phyloP scores from a whole-genome alignment of 2,329 filamentous ascomycete species.

The Ceratocystis papillata region DNA sequence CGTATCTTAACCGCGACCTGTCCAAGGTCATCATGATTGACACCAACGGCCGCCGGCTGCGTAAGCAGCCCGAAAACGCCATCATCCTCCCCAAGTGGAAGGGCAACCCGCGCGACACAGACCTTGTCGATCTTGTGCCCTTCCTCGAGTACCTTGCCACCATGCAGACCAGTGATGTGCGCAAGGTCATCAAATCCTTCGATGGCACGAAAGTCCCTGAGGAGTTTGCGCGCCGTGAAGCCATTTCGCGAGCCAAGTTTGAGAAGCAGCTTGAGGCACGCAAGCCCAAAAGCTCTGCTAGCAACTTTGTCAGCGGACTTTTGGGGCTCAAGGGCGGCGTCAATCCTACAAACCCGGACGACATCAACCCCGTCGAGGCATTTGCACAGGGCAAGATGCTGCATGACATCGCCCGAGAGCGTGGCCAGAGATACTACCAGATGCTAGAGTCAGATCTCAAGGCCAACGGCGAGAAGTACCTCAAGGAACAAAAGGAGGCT shows the following conservation, averaged over 20 bases:
- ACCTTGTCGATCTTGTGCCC: conserved; percentile 78
- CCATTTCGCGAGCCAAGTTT: conserved; percentile 73
- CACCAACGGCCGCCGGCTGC: conserved; percentile 69
- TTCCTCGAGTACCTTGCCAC: conserved; percentile 96
- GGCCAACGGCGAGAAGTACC: conserved; percentile 88
- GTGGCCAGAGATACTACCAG: conserved; percentile 83
- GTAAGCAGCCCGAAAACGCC: conserved; percentile 90
- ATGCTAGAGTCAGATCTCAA: conserved; percentile 80
- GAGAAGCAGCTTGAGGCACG: conserved; percentile 64
- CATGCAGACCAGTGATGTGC: conserved; percentile 81
- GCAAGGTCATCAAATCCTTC: conserved; percentile 76
- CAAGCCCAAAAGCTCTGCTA: conserved; percentile 52
- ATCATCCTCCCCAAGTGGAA: conserved; percentile 86
- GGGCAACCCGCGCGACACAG: conserved; percentile 70
- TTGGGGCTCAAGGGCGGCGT: conserved; percentile 63
- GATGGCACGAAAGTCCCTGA: conserved; percentile 78
- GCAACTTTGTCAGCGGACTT: conserved; percentile 55
- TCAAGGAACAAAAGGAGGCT: conserved; percentile 81
- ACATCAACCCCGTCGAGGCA: conserved; percentile 61
- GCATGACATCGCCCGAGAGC: conserved; percentile 84
- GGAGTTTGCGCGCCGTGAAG: conserved; percentile 83
- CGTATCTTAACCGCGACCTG: conserved; percentile 89
- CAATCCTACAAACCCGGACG: conserved; percentile 29
- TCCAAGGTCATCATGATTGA: conserved; percentile 94
- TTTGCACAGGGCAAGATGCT: conserved; percentile 93